Conservation (phyloP, 768 basidiomycete species). For the Tylopilus sp. region DNA sequence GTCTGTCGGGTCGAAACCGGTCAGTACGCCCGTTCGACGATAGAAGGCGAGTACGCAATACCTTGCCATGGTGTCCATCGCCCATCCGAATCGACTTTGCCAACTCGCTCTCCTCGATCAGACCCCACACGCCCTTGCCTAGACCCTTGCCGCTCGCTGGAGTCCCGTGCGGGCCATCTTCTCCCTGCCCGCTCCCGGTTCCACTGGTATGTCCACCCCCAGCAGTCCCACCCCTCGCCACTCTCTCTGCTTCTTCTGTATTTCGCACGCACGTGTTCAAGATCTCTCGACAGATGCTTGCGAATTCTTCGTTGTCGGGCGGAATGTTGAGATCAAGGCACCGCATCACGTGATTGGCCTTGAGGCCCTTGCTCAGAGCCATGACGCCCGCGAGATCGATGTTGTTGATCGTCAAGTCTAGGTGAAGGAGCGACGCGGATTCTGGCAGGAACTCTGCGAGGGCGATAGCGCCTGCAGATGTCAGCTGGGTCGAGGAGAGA, state of each 20-base stretch:
- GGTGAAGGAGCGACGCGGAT: slow-evolving; percentile 78
- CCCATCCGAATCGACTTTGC: slow-evolving; percentile 63
- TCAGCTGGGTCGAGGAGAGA: slow-evolving; percentile 78
- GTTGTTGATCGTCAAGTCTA: slow-evolving; percentile 82
- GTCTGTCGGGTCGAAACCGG: not conserved
- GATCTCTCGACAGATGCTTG: slow-evolving; percentile 85
- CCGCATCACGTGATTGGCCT: slow-evolving; percentile 79
- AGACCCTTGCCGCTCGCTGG: slow-evolving; percentile 47
- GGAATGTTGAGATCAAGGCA: slow-evolving; percentile 94
- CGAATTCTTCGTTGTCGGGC: slow-evolving; percentile 76
- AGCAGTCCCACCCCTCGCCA: slow-evolving; percentile 1
- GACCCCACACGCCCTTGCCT: slow-evolving; percentile 74
- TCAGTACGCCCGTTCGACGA: slow-evolving; percentile 1
- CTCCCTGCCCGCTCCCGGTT: not conserved
- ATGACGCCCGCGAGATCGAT: slow-evolving; percentile 90
- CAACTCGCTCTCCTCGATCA: slow-evolving; percentile 84
- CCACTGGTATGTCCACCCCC: not conserved
- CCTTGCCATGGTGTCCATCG: slow-evolving; percentile 39
- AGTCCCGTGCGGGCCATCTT: slow-evolving; percentile 21
- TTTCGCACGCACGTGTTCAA: slow-evolving; percentile 89
- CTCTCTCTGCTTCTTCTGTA: slow-evolving; percentile 77
- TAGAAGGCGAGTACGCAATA: slow-evolving; percentile 31
- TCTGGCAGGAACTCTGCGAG: slow-evolving; percentile 97
- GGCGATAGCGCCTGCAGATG: slow-evolving; percentile 84
- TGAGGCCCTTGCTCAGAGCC: slow-evolving; percentile 84